These are phyloP conservation scores for Thermochaetoides dissita DNA, from an alignment of 2,329 filamentous ascomycete genomes.

Conservation along the genomic window DNA sequence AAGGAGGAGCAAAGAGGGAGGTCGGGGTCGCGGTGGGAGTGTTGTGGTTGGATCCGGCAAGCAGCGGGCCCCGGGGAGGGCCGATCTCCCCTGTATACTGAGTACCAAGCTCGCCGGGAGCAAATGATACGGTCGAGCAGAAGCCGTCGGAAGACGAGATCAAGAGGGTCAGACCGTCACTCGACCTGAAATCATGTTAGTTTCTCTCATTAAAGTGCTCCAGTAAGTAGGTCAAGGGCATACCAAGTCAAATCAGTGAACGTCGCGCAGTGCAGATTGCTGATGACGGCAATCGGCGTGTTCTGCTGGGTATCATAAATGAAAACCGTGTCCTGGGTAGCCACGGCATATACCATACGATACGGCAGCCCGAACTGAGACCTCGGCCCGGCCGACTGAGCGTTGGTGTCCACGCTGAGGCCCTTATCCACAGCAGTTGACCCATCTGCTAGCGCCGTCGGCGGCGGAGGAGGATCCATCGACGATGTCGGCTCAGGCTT, in stretches of 20 bases:
- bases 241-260: constrained; percentile 95
- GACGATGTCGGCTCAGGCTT: constrained; percentile 43
- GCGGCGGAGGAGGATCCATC: constrained; percentile 71
- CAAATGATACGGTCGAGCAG: constrained; percentile 81
- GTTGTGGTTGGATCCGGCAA: constrained; percentile 41
- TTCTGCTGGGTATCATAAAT: constrained; percentile 96
- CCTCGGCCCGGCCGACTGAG: constrained; percentile 43
- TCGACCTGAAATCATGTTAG: constrained; percentile 29
- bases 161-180: constrained; percentile 46
- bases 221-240: constrained; percentile 17
- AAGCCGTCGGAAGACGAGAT: constrained; percentile 98
- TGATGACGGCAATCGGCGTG: constrained; percentile 84
- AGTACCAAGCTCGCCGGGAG: constrained; percentile 70
- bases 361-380: constrained; percentile 77
- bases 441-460: constrained; percentile 30
- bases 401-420: constrained; percentile 30
- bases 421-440: constrained; percentile 39
- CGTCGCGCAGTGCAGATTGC: constrained; percentile 91
- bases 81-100: constrained; percentile 57
- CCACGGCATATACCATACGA: constrained; percentile 90
- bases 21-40: constrained; percentile 62
- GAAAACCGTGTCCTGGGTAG: constrained; percentile 87
- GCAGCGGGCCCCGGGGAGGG: constrained; percentile 15
- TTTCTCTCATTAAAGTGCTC: neutral
- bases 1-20: constrained; percentile 45